phyloP scores from a whole-genome alignment of 2,329 filamentous ascomycete species.

The Ceratocystis diversiconidia region DNA sequence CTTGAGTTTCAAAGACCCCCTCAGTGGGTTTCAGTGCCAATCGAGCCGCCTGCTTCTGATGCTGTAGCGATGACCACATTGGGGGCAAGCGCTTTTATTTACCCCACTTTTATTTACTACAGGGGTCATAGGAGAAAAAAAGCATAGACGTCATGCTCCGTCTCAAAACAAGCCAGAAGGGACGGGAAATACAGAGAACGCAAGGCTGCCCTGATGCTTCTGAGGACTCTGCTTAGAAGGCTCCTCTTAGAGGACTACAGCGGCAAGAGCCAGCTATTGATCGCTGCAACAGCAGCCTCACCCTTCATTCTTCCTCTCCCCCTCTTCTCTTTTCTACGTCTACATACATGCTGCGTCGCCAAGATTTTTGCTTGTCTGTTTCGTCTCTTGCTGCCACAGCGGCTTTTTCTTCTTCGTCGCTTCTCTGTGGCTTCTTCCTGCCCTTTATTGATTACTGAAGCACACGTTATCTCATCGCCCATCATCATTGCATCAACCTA shows the following conservation, averaged over 20 bases:
- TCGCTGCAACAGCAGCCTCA: not conserved
- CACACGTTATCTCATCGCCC: not conserved
- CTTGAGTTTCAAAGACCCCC: not conserved
- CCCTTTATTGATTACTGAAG: not conserved
- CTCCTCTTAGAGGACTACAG: not conserved
- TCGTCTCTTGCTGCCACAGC: not conserved
- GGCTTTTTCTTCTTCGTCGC: not conserved
- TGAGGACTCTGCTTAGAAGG: too few relatives aligned
- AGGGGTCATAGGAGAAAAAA: too few relatives aligned
- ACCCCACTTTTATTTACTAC: too few relatives aligned
- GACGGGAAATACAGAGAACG: too few relatives aligned
- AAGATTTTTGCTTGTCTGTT: not conserved
- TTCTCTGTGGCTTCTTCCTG: not conserved
- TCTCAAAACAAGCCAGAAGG: too few relatives aligned
- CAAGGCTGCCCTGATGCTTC: too few relatives aligned
- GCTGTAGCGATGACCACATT: too few relatives aligned
- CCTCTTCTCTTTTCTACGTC: not conserved
- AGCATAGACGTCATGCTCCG: too few relatives aligned
- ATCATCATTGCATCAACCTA: not conserved
- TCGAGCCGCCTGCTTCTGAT: too few relatives aligned
- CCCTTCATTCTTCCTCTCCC: not conserved
- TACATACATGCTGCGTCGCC: not conserved
- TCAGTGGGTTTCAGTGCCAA: not conserved
- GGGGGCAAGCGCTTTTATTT: too few relatives aligned
- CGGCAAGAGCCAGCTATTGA: not conserved